phyloP scores from a whole-genome alignment of 352 stramenopile species.

The Globisporangium okanoganense region DNA sequence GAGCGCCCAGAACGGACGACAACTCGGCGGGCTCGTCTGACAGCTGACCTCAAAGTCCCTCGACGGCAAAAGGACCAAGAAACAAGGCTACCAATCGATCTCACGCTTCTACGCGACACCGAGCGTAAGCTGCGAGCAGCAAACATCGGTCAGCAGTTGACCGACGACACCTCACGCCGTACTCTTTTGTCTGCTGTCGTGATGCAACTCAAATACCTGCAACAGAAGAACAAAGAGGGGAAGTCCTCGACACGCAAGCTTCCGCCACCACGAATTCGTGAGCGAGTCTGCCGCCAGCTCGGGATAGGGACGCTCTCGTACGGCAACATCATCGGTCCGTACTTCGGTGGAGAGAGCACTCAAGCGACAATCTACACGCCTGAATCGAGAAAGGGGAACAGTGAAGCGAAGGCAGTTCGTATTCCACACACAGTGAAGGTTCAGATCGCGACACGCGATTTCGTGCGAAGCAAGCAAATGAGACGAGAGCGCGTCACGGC shows the following conservation, averaged over 20 bases:
- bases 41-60: conserved; percentile 1
- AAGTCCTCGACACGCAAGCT: conserved; percentile 2
- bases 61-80: conserved; percentile 3
- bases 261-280: not conserved
- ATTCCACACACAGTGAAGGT: not conserved
- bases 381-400: not conserved
- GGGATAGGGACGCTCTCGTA: conserved; percentile 1
- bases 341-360: not conserved
- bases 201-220: not conserved
- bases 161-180: not conserved
- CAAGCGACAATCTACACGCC: conserved; percentile 2
- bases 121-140: conserved; percentile 1
- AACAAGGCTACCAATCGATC: conserved; percentile 1
- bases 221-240: conserved; percentile 5
- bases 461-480: not conserved
- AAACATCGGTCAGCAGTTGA: conserved; percentile 1
- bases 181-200: conserved; percentile 3
- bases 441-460: not conserved
- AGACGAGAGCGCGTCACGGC: not conserved
- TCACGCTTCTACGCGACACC: not conserved
- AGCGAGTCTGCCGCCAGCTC: conserved; percentile 2
- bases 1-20: not conserved
- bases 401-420: not conserved
- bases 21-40: not conserved
- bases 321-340: not conserved